Percentiles rank a stretch among this genome's conserved stretches.
Evolutionary conservation across 2,329 filamentous ascomycete genomes (phyloP).

Genomic region (Dactylellina parvicollis): DNA sequence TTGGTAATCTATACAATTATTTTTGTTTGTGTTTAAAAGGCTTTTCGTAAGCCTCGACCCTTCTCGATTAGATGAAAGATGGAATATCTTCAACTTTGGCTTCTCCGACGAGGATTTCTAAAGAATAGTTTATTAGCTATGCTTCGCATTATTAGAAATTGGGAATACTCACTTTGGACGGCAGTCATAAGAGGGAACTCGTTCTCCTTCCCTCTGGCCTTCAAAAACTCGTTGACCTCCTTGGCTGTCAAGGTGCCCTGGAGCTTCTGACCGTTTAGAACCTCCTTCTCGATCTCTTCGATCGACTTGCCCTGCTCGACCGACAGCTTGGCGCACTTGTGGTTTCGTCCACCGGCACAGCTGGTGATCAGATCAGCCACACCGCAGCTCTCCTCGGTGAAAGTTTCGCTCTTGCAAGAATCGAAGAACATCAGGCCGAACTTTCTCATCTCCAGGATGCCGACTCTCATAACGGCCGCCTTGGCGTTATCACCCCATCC

Average conservation of each 20-base stretch:
- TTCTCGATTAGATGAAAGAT: conserved; percentile 5
- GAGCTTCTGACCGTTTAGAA: conserved; percentile 95
- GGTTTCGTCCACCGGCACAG: conserved; percentile 91
- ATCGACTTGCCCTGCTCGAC: conserved; percentile 82
- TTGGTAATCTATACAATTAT: conserved; percentile 17
- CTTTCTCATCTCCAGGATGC: conserved; percentile 93
- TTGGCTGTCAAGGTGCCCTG: conserved; percentile 92
- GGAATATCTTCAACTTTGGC: conserved; percentile 51
- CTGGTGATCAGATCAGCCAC: conserved; percentile 96
- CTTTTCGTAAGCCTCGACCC: not conserved
- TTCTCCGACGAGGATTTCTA: conserved; percentile 42
- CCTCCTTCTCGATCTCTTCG: conserved; percentile 84
- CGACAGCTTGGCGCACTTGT: conserved; percentile 88
- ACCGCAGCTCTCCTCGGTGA: conserved; percentile 95
- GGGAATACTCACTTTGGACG: conserved; percentile 68
- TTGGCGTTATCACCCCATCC: conserved; percentile 99
- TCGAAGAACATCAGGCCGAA: conserved; percentile 96
- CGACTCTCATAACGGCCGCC: conserved; percentile 97
- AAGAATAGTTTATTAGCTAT: not conserved
- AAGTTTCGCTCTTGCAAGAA: conserved; percentile 81
- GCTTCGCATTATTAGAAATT: not conserved
- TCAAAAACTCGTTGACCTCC: conserved; percentile 90
- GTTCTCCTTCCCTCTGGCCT: conserved; percentile 77
- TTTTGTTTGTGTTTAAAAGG: not conserved
- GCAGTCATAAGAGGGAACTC: conserved; percentile 94